Evolutionary conservation across 2,329 filamentous ascomycete genomes (phyloP).

Genomic region (Cladophialophora psammophila): DNA sequence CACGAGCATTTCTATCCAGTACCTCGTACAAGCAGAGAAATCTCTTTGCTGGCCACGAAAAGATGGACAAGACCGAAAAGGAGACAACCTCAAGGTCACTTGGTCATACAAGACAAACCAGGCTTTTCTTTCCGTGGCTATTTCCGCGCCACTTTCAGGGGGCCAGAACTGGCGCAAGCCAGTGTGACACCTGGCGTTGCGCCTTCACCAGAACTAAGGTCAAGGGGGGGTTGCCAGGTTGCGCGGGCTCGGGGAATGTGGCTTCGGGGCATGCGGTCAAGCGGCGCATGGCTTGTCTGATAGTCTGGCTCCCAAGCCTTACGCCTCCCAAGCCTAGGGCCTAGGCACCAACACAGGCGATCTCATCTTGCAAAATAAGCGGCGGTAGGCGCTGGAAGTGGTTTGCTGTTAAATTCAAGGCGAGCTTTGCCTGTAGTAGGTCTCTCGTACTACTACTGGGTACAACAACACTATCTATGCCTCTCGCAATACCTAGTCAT

Average conservation of each 20-base stretch:
- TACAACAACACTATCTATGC: no score
- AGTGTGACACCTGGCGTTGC: constrained; percentile 10
- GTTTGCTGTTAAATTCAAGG: no score
- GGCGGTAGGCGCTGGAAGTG: not conserved
- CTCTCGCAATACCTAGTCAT: no score
- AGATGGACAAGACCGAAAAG: not conserved
- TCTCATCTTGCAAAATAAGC: not conserved
- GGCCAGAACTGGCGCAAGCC: constrained; percentile 15
- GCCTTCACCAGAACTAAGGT: constrained; percentile 14
- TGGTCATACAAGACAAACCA: not conserved
- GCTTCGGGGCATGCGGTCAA: constrained; percentile 13
- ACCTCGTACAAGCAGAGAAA: not conserved
- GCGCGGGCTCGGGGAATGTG: constrained; percentile 24
- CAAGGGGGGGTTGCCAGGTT: constrained; percentile 9
- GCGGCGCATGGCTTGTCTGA: not conserved
- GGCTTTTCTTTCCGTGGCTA: constrained; percentile 22
- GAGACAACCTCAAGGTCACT: not conserved
- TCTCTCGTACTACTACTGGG: no score
- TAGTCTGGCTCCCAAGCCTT: not conserved
- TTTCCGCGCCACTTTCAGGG: constrained; percentile 12
- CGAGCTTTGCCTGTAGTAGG: no score
- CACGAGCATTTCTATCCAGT: not conserved
- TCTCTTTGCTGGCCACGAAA: not conserved
- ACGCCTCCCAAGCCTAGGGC: not conserved
- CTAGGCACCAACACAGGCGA: not conserved